A percentile compares a stretch with the other conserved stretches of the same genome.
Evolutionary conservation across 257 asterid genomes (phyloP).

Genomic region (Craterostigma plantagineum): DNA sequence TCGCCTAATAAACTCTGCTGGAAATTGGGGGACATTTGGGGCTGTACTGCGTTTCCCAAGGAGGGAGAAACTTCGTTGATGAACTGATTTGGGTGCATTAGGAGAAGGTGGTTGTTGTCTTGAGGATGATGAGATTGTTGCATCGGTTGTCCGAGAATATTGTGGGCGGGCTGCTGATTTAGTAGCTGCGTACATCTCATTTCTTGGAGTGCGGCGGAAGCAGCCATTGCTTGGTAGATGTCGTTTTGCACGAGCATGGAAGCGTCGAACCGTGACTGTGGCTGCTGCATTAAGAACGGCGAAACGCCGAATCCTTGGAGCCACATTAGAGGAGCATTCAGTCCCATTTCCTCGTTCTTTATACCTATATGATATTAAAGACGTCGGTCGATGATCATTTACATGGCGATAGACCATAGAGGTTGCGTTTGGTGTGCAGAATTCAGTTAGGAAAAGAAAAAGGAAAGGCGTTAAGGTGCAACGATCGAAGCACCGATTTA

Average conservation of each 20-base stretch:
- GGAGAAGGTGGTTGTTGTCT: too few relatives aligned
- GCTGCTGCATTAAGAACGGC: slow-evolving; percentile 29
- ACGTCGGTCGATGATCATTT: too few relatives aligned
- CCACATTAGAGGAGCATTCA: slow-evolving; percentile 34
- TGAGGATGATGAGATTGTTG: too few relatives aligned
- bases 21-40: slow-evolving; percentile 27
- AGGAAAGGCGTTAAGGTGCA: too few relatives aligned
- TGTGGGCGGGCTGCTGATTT: slow-evolving; percentile 43
- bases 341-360: slow-evolving; percentile 38
- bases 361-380: too few relatives aligned
- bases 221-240: slow-evolving; percentile 54
- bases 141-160: slow-evolving; percentile 1
- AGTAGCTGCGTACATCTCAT: slow-evolving; percentile 22
- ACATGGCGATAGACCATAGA: too few relatives aligned
- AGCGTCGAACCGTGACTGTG: slow-evolving; percentile 16
- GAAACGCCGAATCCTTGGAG: slow-evolving; percentile 25
- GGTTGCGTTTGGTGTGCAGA: too few relatives aligned
- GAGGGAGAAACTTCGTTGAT: too few relatives aligned
- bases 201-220: slow-evolving; percentile 56
- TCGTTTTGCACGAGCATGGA: slow-evolving; percentile 37
- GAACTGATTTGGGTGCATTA: too few relatives aligned
- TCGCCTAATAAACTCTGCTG: slow-evolving; percentile 33
- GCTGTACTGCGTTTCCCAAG: too few relatives aligned
- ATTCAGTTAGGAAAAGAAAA: too few relatives aligned
- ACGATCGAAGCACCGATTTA: too few relatives aligned